A percentile compares a stretch with the other conserved stretches of the same genome.
Evolutionary conservation across 2,329 filamentous ascomycete genomes (phyloP).

Genomic region (Neoscytalidium dimidiatum): DNA sequence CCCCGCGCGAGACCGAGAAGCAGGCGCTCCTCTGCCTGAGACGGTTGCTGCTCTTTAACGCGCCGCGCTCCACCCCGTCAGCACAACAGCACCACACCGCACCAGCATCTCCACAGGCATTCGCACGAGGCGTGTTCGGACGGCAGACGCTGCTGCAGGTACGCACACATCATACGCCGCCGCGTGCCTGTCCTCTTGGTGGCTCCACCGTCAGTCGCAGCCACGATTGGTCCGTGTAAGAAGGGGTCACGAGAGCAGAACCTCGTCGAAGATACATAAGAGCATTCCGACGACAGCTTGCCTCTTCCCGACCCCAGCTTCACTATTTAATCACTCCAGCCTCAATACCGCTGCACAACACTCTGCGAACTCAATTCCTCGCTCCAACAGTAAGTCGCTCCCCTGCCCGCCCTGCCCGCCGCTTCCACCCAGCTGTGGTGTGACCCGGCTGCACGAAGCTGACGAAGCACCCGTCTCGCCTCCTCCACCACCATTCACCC

Average conservation of each 20-base stretch:
- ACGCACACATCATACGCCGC: slow-evolving; percentile 7
- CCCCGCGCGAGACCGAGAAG: not conserved
- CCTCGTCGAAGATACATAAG: slow-evolving; percentile 20
- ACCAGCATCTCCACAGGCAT: not conserved
- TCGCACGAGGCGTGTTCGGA: not conserved
- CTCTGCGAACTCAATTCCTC: not conserved
- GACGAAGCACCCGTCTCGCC: slow-evolving; percentile 13
- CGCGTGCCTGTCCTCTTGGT: slow-evolving; percentile 11
- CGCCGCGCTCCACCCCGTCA: slow-evolving; percentile 1
- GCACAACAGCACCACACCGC: not conserved
- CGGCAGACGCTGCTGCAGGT: slow-evolving; percentile 16
- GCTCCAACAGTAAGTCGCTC: not conserved
- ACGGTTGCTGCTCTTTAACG: not conserved
- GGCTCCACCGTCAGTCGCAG: slow-evolving; percentile 15
- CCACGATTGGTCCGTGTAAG: slow-evolving; percentile 17
- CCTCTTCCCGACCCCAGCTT: not conserved
- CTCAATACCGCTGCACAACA: not conserved
- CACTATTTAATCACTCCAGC: slow-evolving; percentile 7
- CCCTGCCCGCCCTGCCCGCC: not conserved
- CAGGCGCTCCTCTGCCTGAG: slow-evolving; percentile 15
- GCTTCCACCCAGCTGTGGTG: slow-evolving; percentile 1
- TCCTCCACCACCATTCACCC: slow-evolving; percentile 11
- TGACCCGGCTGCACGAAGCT: slow-evolving; percentile 18
- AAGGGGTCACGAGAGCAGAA: slow-evolving; percentile 22
- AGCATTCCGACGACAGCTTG: slow-evolving; percentile 17